Base-by-base conservation (phyloP, 495 filamentous ascomycete genomes). In the Neurospora cerealis region DNA sequence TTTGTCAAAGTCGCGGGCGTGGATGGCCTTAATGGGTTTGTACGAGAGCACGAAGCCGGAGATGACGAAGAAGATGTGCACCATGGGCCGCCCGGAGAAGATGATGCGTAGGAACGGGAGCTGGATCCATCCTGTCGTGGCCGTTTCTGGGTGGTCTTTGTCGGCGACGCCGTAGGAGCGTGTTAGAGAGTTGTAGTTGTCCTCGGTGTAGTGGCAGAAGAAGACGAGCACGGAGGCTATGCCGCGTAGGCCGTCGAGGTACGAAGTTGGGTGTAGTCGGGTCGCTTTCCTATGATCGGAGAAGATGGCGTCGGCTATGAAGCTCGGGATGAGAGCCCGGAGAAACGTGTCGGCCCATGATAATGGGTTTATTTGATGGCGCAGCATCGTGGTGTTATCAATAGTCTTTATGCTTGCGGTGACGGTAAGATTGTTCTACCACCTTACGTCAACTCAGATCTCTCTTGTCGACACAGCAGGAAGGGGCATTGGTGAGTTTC, bases 21-120 rank as follows among this genome's bases (percentile, higher is more conserved):
- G 89, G 48, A 89, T 86, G n/a, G 83, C 81, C 73, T 87, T 87
- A 41, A 93, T 78, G 0, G 91, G 88, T 74, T 91, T 90, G 74
- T 89, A 87, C 17, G 89, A 90, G 10, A 93, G 83, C 1, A 89
- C 90, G 74, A 90, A 91, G 74, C 91, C 90, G 7, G 90, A 91
- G 60, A 93, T 89, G 72, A 92, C 88, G 81, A 92, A 92, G 84
- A 93, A 93, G 69, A 92, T 88, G 78, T 89, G 87, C 11, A 93
- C 91, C 90, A 91, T 91, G 69, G 91, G 88, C 70, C 88, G 87
- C 39, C 89, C 90, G 8, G 88, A 88, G 78, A 88, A 89, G 13
- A 92, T 75, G 72, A 92, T 81, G 69, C 90, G 87, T 5, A 92
- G 38, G 74, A 91, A 86, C 5, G 91, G 91, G 17, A 92, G 81